These are phyloP conservation scores for Naganishia albida DNA, from an alignment of 1,284 basidiomycete genomes.

Conservation along the genomic window DNA sequence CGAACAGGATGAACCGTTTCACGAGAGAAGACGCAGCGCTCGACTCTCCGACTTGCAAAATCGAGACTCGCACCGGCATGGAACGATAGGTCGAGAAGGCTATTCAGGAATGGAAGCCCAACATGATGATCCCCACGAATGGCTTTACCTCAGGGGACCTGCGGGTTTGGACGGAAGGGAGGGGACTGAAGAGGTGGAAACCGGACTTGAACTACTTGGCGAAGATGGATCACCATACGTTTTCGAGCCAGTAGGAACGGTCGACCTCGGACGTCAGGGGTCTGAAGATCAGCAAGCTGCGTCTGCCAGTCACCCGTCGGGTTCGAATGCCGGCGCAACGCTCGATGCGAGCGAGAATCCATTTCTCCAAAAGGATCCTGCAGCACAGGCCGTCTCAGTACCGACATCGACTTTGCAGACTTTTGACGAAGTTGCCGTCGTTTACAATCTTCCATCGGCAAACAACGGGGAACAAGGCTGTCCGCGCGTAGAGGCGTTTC, in stretches of 20 bases:
- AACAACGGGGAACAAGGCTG: too few relatives aligned
- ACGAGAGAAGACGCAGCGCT: conserved; percentile 3
- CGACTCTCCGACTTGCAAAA: not conserved
- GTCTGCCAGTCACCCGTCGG: not conserved
- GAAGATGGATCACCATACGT: conserved; percentile 16
- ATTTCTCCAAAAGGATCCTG: not conserved
- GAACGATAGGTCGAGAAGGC: too few relatives aligned
- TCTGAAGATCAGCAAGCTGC: too few relatives aligned
- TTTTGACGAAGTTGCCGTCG: not conserved
- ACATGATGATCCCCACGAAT: not conserved
- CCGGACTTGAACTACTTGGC: conserved; percentile 8
- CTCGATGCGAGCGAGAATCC: not conserved
- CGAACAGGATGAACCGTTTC: too few relatives aligned
- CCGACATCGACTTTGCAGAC: not conserved
- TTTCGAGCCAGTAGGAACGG: not conserved
- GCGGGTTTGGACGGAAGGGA: not conserved
- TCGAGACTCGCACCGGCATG: not conserved
- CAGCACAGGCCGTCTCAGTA: not conserved
- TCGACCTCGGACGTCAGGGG: not conserved
- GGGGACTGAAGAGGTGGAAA: not conserved
- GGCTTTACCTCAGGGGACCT: not conserved
- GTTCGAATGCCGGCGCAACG: not conserved
- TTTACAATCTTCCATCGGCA: conserved; percentile 6
- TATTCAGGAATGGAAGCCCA: not conserved
- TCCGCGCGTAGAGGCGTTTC: not conserved